Conservation (phyloP, 106 monocot species). For the Phalaenopsis aphrodite region DNA sequence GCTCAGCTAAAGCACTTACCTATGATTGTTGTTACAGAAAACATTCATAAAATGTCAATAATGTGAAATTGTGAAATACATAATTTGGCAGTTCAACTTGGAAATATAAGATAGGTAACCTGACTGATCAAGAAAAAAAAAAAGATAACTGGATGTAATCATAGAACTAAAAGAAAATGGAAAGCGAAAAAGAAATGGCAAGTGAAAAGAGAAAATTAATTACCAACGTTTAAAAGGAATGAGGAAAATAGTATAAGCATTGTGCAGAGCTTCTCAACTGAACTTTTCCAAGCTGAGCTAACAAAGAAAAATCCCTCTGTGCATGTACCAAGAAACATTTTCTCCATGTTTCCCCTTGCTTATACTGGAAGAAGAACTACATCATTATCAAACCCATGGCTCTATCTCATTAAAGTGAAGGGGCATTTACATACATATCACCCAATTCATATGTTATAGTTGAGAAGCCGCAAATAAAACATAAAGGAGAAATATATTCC, state of each 20-base stretch:
- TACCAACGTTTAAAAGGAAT: not conserved
- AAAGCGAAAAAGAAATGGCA: not conserved
- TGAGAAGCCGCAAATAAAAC: too few species aligned
- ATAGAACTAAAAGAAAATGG: not conserved
- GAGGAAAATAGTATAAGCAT: not conserved
- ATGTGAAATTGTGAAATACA: too few species aligned
- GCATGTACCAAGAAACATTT: not conserved
- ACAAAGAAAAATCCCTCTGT: not conserved
- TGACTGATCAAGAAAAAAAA: too few species aligned
- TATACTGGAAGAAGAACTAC: not conserved
- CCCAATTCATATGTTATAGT: too few species aligned
- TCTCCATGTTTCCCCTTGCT: not conserved
- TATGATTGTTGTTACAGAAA: too few species aligned
- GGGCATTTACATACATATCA: too few species aligned
- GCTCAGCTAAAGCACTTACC: too few species aligned
- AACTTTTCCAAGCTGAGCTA: not conserved
- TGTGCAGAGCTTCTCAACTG: not conserved
- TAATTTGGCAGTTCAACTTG: too few species aligned
- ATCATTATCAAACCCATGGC: not conserved
- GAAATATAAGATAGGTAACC: too few species aligned
- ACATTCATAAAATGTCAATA: too few species aligned
- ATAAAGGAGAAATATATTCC: too few species aligned
- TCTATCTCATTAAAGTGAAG: not conserved
- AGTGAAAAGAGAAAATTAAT: not conserved
- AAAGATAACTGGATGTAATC: not conserved